phyloP scores from a whole-genome alignment of 2,329 filamentous ascomycete species.

The Raffaelea ambrosiae region DNA sequence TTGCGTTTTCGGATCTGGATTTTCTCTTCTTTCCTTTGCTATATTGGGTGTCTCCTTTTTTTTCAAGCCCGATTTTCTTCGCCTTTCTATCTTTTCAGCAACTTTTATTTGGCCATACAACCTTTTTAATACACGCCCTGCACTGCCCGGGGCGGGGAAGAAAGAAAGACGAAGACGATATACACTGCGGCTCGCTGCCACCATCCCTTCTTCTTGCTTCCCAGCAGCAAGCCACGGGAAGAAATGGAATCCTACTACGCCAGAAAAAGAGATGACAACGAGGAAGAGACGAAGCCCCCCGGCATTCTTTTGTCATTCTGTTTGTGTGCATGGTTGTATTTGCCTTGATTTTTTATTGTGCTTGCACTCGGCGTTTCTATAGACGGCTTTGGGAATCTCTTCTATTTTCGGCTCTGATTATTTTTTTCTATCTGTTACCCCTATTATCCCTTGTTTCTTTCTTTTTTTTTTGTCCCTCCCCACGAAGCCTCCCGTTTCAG shows the following conservation, averaged over 20 bases:
- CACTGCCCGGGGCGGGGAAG: constrained; percentile 1
- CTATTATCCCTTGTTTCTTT: background rate
- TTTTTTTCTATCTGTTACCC: background rate
- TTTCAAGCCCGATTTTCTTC: constrained; percentile 1
- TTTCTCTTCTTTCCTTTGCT: background rate
- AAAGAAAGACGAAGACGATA: constrained; percentile 10
- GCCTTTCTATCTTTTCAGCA: constrained; percentile 3
- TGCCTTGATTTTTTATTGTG: background rate
- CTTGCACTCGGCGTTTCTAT: background rate
- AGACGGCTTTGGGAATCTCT: background rate
- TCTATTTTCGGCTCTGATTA: background rate
- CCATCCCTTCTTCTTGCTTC: constrained; percentile 12
- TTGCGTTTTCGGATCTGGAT: no score
- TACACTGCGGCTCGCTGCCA: constrained; percentile 23
- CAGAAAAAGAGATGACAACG: background rate
- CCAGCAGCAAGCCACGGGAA: constrained; percentile 15
- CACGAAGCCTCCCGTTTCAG: no score
- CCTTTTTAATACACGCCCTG: constrained; percentile 23
- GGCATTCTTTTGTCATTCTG: background rate
- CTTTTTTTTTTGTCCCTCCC: background rate
- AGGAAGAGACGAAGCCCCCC: background rate
- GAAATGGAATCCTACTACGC: constrained; percentile 1
- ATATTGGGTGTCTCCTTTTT: background rate
- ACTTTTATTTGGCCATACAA: constrained; percentile 13
- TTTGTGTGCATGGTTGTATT: background rate